Conservation (phyloP, 2,329 filamentous ascomycete species). For the Ophiocordyceps camponoti-floridani region DNA sequence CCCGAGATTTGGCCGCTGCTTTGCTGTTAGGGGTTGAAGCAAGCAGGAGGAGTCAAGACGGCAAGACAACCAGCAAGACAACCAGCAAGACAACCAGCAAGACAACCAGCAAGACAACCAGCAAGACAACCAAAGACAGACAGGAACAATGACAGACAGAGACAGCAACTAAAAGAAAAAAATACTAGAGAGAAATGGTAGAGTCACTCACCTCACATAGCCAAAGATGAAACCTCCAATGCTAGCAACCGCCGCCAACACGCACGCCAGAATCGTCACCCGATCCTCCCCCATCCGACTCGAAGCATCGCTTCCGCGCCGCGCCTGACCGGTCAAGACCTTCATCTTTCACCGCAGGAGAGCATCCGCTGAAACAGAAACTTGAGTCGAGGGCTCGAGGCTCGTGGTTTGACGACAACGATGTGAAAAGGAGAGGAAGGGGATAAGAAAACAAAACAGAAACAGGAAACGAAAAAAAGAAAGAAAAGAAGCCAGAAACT, state of each 20-base stretch:
- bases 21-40: not conserved
- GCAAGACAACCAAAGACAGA: too few species aligned
- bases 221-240: slow-evolving; percentile 41
- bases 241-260: slow-evolving; percentile 32
- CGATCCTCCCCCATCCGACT: not conserved
- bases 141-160: too few species aligned
- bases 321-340: not conserved
- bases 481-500: not conserved
- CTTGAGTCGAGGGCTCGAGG: not conserved
- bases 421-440: not conserved
- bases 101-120: too few species aligned
- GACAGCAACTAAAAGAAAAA: not conserved
- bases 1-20: slow-evolving; percentile 39
- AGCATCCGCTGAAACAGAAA: not conserved
- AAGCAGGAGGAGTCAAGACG: not conserved
- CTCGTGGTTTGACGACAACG: too few species aligned
- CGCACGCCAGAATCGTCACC: slow-evolving; percentile 22
- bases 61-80: too few species aligned
- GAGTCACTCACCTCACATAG: slow-evolving; percentile 26
- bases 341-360: not conserved
- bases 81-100: too few species aligned
- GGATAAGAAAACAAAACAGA: not conserved
- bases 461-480: not conserved
- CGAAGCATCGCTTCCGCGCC: not conserved
- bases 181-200: slow-evolving; percentile 2